Base-by-base conservation (phyloP, 2,329 filamentous ascomycete species). In the Aspergillus sp. region DNA sequence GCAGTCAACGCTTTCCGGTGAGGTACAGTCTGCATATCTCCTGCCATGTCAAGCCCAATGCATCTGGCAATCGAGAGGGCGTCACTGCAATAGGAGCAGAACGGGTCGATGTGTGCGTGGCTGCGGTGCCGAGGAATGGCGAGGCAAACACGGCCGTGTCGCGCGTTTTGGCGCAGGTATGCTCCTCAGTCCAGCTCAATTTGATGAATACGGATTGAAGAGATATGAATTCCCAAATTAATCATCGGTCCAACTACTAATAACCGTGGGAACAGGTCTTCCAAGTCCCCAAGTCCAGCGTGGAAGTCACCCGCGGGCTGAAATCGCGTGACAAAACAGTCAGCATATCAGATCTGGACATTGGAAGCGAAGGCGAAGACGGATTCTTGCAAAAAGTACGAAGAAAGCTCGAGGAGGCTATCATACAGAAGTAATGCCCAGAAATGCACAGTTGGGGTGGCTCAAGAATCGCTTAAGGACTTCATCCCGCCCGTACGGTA, bases 101-200 rank as follows among this genome's bases (percentile, higher is more conserved):
- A 6, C 77, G 76, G 2, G 81, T 91, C 51, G 84, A 89, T 60
- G 72, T 92, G 1, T 88, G 86, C 52, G 88, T 91, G 2, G 76
- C 87, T 0, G 88, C 87, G 0, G 86, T 83, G 63, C 81, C 89
- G 11, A 81, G 82, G 61, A 86, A 90, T 14, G 87, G 88, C 14
- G 86, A 90, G 69, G 85, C 89, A 5, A 91, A 91, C 69, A 84
- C 83, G 69, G 88, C 88, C 4, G 85, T 90, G 2, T 75, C 86
- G 52, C 78, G 82, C 42, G 75, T 91, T 4, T 76, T 92, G 57
- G 87, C 87, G 63, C 77, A 85, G 68, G 86, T 87, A 66, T 63
- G 46, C 29, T 29, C 6, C 36, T 5, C 6, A 5, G 14, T 18
- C 7, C 53, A 4, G 26, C 47, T 24, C 22, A 11, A 31, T 24